These are phyloP conservation scores for Eragrostis curvula DNA, from an alignment of 176 grass and related monocot species.

Conservation along the genomic window DNA sequence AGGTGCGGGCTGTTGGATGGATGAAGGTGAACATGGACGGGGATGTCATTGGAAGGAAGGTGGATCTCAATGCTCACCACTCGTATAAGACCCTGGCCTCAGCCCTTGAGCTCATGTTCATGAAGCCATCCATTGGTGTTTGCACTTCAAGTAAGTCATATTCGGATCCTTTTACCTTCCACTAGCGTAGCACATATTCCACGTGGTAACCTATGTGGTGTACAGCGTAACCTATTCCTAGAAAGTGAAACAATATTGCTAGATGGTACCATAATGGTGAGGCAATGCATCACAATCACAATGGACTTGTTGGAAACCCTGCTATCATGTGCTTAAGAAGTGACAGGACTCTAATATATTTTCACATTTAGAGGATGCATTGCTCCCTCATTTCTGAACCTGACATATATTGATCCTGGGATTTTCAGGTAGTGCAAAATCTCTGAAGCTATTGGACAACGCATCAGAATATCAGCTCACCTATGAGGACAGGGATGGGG, in stretches of 20 bases:
- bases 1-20: constrained; percentile 37
- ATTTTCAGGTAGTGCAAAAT: constrained; percentile 47
- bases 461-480: constrained; percentile 74
- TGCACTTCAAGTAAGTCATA: constrained; percentile 49
- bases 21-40: constrained; percentile 93
- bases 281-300: neutral
- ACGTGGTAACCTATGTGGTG: neutral
- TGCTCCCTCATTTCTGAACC: neutral
- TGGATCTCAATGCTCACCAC: constrained; percentile 63
- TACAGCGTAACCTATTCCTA: neutral
- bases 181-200: neutral
- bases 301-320: neutral
- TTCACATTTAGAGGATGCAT: neutral
- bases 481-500: constrained; percentile 88
- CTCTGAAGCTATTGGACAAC: constrained; percentile 60
- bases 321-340: too few species aligned
- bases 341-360: neutral
- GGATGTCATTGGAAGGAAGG: constrained; percentile 86
- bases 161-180: neutral
- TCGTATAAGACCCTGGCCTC: constrained; percentile 72
- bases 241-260: neutral
- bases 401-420: neutral
- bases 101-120: constrained; percentile 87
- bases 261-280: neutral
- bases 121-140: constrained; percentile 44